Percentiles rank a stretch among this genome's conserved stretches.
Conservation (phyloP, 2,329 filamentous ascomycete species). For the Lizonia empirigonia region DNA sequence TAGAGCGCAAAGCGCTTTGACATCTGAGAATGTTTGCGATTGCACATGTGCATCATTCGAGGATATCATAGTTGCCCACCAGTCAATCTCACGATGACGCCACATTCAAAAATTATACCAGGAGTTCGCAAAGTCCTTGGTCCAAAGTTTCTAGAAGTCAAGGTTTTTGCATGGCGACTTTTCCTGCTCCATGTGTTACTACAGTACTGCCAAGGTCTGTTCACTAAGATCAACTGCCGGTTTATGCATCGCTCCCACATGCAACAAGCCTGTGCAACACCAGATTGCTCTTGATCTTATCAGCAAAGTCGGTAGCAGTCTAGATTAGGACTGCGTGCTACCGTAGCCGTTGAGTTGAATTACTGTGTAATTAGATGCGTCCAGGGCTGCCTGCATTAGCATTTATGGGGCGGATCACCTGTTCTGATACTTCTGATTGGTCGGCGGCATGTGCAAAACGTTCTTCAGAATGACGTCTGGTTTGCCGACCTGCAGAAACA, state of each 20-base stretch:
- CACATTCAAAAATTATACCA: no score
- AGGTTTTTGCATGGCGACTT: no score
- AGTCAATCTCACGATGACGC: no score
- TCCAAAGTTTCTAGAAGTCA: no score
- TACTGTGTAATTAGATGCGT: background rate
- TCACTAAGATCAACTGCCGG: background rate
- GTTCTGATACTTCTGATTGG: slow-evolving; percentile 4
- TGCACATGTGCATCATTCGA: no score
- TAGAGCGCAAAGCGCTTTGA: no score
- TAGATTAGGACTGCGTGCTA: background rate
- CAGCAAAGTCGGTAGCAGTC: background rate
- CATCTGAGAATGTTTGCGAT: no score
- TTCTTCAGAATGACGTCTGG: slow-evolving; percentile 1
- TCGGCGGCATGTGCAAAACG: background rate
- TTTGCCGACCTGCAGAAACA: slow-evolving; percentile 9
- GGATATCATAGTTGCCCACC: no score
- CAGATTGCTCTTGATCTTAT: background rate
- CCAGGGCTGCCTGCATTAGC: background rate
- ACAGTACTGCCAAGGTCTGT: no score
- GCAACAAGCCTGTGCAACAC: background rate
- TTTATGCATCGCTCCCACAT: background rate
- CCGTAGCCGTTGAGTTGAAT: background rate
- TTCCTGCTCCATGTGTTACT: no score
- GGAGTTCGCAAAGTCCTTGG: no score
- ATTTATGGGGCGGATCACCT: background rate